Conservation (phyloP, 2,329 filamentous ascomycete species). For the Achaetomium macrosporum region DNA sequence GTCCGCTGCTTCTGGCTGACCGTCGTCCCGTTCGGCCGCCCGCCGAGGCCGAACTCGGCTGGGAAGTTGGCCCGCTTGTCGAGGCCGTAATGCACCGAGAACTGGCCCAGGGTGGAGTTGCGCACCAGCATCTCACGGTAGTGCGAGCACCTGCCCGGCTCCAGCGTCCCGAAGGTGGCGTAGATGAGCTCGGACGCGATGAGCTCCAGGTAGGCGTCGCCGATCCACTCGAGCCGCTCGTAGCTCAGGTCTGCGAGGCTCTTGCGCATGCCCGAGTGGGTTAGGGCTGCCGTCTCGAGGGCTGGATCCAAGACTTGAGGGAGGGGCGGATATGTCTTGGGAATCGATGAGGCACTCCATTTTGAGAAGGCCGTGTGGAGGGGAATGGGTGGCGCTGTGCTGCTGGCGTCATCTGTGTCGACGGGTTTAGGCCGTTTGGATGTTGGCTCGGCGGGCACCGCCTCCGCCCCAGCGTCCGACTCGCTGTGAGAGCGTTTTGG, state of each 20-base stretch:
- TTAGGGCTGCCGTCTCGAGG: slow-evolving; percentile 60
- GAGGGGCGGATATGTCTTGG: slow-evolving; percentile 47
- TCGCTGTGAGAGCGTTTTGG: slow-evolving; percentile 33
- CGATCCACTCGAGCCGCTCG: slow-evolving; percentile 81
- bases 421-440: slow-evolving; percentile 20
- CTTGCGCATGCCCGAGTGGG: slow-evolving; percentile 49
- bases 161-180: slow-evolving; percentile 51
- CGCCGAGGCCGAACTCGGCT: slow-evolving; percentile 35
- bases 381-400: slow-evolving; percentile 1
- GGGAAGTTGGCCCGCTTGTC: slow-evolving; percentile 57
- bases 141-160: slow-evolving; percentile 65
- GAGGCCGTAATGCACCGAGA: slow-evolving; percentile 65
- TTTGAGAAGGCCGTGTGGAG: slow-evolving; percentile 33
- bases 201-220: slow-evolving; percentile 79
- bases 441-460: slow-evolving; percentile 4
- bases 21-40: slow-evolving; percentile 33
- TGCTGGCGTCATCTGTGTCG: neutral
- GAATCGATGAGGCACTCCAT: slow-evolving; percentile 48
- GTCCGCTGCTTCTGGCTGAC: slow-evolving; percentile 48
- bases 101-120: slow-evolving; percentile 70
- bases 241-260: slow-evolving; percentile 50
- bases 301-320: slow-evolving; percentile 54
- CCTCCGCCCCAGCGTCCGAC: slow-evolving; percentile 9
- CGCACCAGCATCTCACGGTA: slow-evolving; percentile 74
- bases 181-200: slow-evolving; percentile 71